phyloP scores from a whole-genome alignment of 192 early-diverging fungal species.

The Coemansia sp. region DNA sequence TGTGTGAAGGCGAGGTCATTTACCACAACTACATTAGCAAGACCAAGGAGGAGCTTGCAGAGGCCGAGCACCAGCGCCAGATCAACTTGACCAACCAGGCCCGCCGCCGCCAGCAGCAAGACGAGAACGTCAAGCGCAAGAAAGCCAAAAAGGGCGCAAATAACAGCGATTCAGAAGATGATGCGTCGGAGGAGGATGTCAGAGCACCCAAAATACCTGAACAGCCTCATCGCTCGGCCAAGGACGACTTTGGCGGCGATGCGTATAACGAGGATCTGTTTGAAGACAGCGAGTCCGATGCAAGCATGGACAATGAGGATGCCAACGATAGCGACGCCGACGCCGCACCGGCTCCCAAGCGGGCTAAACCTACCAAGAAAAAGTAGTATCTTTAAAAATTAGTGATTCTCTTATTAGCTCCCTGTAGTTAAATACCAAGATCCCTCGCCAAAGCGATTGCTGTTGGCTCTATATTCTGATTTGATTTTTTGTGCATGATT shows the following conservation, averaged over 20 bases:
- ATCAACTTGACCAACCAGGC: slow-evolving; percentile 6
- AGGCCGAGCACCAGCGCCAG: slow-evolving; percentile 60
- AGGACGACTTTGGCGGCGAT: neutral
- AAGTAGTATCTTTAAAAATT: slow-evolving; percentile 1
- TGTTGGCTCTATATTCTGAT: too few relatives aligned
- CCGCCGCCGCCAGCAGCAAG: neutral
- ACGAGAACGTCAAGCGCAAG: slow-evolving; percentile 1
- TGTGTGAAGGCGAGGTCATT: slow-evolving; percentile 92
- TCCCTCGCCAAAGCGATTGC: too few relatives aligned
- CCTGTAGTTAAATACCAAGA: too few relatives aligned
- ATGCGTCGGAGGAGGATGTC: neutral
- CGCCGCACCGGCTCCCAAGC: neutral
- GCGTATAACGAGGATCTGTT: neutral
- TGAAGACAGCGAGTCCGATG: neutral
- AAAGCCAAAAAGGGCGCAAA: neutral
- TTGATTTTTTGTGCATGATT: too few relatives aligned
- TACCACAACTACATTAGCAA: slow-evolving; percentile 82
- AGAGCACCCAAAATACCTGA: neutral
- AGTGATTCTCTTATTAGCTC: too few relatives aligned
- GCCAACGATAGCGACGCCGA: neutral
- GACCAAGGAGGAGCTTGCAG: slow-evolving; percentile 70
- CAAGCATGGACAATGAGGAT: neutral
- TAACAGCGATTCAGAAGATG: neutral
- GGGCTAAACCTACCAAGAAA: neutral
- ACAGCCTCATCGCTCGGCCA: neutral